Percentiles rank a stretch among this genome's conserved stretches.
Evolutionary conservation across 371 early-diverging fungal genomes (phyloP).

Genomic region (Parasitella parasitica): DNA sequence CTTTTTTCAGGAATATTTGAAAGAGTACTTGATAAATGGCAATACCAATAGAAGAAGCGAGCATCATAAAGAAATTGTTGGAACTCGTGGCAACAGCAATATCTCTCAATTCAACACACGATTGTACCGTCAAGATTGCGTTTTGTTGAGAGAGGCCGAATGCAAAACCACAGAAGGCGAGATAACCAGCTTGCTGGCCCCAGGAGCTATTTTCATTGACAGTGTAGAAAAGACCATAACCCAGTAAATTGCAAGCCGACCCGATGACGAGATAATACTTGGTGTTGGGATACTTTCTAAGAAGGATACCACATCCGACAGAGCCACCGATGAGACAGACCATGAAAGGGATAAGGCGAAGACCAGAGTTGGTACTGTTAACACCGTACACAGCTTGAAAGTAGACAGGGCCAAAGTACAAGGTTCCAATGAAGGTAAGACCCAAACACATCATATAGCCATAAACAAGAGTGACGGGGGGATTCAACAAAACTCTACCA

Average conservation of each 20-base stretch:
- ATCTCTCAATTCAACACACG: slow-evolving; percentile 46
- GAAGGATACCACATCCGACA: slow-evolving; percentile 26
- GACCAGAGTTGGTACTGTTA: slow-evolving; percentile 36
- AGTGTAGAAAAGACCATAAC: slow-evolving; percentile 45
- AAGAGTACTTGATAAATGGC: slow-evolving; percentile 41
- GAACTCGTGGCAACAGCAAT: slow-evolving; percentile 69
- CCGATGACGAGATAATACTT: slow-evolving; percentile 34
- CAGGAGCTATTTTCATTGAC: slow-evolving; percentile 35
- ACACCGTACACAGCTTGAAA: slow-evolving; percentile 53
- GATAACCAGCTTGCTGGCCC: slow-evolving; percentile 44
- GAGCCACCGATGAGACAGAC: slow-evolving; percentile 39
- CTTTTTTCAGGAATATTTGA: slow-evolving; percentile 16
- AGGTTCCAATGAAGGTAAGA: slow-evolving; percentile 63
- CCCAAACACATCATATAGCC: slow-evolving; percentile 61
- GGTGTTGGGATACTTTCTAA: slow-evolving; percentile 22
- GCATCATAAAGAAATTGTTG: slow-evolving; percentile 43
- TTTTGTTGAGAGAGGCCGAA: slow-evolving; percentile 68
- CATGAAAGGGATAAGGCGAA: slow-evolving; percentile 50
- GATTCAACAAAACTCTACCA: slow-evolving; percentile 26
- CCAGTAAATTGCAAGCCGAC: slow-evolving; percentile 33
- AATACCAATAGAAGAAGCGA: slow-evolving; percentile 41
- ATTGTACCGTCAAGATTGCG: slow-evolving; percentile 59
- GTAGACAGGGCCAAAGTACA: slow-evolving; percentile 71
- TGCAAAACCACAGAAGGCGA: slow-evolving; percentile 48
- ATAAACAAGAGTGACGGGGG: slow-evolving; percentile 45